Percentiles rank a stretch among this genome's conserved stretches.
phyloP scores from a whole-genome alignment of 305 asterid species.

The Solanum hybrid region DNA sequence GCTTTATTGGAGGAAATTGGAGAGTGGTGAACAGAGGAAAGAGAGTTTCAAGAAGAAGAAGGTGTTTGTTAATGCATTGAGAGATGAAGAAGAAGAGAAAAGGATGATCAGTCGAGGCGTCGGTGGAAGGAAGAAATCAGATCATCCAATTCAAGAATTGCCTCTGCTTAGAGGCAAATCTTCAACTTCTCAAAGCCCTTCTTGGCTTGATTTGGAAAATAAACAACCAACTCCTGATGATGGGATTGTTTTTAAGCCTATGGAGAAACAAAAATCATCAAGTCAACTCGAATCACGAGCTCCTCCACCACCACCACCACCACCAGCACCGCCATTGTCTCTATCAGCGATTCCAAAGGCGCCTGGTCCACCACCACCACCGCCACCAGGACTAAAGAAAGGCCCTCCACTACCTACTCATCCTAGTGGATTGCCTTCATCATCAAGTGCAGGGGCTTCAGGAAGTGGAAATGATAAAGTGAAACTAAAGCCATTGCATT shows the following conservation, averaged over 20 bases:
- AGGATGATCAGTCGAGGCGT: slow-evolving; percentile 23
- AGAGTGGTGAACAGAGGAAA: slow-evolving; percentile 28
- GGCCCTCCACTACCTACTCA: slow-evolving; percentile 30
- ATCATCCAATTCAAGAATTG: slow-evolving; percentile 32
- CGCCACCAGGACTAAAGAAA: slow-evolving; percentile 30
- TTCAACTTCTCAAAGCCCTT: slow-evolving; percentile 57
- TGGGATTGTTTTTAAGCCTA: slow-evolving; percentile 18
- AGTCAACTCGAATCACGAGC: slow-evolving; percentile 7
- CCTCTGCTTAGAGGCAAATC: slow-evolving; percentile 58
- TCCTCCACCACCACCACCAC: slow-evolving; percentile 19
- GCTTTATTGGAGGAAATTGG: slow-evolving; percentile 67
- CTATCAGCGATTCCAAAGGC: slow-evolving; percentile 7
- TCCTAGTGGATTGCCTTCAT: slow-evolving; percentile 15
- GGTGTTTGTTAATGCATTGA: slow-evolving; percentile 24
- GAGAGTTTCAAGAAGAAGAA: slow-evolving; percentile 40
- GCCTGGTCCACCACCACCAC: slow-evolving; percentile 26
- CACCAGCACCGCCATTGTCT: slow-evolving; percentile 10
- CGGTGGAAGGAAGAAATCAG: slow-evolving; percentile 19
- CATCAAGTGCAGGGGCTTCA: slow-evolving; percentile 26
- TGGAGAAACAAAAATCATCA: slow-evolving; percentile 24
- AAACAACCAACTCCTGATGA: slow-evolving; percentile 5
- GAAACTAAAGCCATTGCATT: slow-evolving; percentile 78
- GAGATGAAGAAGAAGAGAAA: slow-evolving; percentile 40
- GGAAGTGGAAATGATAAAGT: slow-evolving; percentile 38
- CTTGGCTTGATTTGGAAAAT: slow-evolving; percentile 30